Conservation (phyloP, 2,329 filamentous ascomycete species). For the Cytospora piceicola region DNA sequence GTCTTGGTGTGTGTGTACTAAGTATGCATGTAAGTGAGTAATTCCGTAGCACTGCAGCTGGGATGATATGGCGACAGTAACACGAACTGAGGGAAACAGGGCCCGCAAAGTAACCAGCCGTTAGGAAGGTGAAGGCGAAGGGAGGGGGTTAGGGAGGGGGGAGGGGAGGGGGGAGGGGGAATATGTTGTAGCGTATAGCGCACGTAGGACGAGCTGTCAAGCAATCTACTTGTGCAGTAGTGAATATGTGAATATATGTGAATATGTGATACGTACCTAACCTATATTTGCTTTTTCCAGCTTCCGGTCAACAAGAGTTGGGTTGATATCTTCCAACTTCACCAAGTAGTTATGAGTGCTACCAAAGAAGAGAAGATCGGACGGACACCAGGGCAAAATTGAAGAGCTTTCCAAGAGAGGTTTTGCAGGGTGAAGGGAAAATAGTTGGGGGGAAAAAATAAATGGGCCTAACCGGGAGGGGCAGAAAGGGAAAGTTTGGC, state of each 20-base stretch:
- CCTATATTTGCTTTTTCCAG: not conserved
- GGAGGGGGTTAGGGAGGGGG: not conserved
- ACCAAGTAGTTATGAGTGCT: not conserved
- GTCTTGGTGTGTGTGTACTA: slow-evolving; percentile 18
- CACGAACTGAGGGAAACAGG: slow-evolving; percentile 7
- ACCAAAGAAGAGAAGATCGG: not conserved
- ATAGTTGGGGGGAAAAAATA: slow-evolving; percentile 19
- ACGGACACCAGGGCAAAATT: not conserved
- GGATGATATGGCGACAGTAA: slow-evolving; percentile 9
- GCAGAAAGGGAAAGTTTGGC: slow-evolving; percentile 20
- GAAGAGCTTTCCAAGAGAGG: slow-evolving; percentile 1
- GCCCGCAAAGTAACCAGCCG: slow-evolving; percentile 13
- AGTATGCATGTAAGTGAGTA: slow-evolving; percentile 21
- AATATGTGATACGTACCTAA: not conserved
- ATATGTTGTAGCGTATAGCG: slow-evolving; percentile 16
- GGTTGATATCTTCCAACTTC: not conserved
- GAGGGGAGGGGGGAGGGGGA: not conserved
- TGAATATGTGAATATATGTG: too few species aligned
- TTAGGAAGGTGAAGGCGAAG: not conserved
- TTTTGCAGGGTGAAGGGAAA: not conserved
- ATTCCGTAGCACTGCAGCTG: slow-evolving; percentile 8
- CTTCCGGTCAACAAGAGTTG: not conserved
- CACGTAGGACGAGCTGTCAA: slow-evolving; percentile 6
- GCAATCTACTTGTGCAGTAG: not conserved
- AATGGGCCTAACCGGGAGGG: slow-evolving; percentile 26